Percentiles rank a stretch among this genome's conserved stretches.
Conservation (phyloP, 768 basidiomycete genomes). For the Tricholoma sp. region DNA sequence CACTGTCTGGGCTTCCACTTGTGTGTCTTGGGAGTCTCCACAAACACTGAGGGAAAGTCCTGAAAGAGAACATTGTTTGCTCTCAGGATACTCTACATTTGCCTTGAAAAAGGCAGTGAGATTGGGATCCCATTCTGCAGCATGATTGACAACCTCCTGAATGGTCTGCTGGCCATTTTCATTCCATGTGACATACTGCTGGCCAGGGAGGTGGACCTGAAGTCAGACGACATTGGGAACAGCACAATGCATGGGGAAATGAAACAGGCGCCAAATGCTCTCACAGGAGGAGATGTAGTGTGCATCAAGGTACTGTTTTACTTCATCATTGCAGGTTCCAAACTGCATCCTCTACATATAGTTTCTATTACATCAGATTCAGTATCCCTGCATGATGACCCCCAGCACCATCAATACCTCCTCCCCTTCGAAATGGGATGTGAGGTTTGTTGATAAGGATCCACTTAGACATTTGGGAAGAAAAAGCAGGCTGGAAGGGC, state of each 20-base stretch:
- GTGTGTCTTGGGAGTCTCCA: background rate
- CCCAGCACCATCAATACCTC: too few relatives aligned
- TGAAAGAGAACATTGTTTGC: background rate
- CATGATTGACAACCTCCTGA: slow-evolving; percentile 12
- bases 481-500: too few relatives aligned
- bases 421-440: too few relatives aligned
- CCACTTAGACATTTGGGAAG: too few relatives aligned
- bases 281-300: slow-evolving; percentile 13
- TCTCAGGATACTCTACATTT: background rate
- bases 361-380: too few relatives aligned
- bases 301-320: too few relatives aligned
- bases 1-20: background rate
- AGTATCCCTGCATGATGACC: too few relatives aligned
- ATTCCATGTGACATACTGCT: slow-evolving; percentile 24
- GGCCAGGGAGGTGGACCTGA: slow-evolving; percentile 29
- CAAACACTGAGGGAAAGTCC: background rate
- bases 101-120: slow-evolving; percentile 16
- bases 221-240: slow-evolving; percentile 29
- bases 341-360: too few relatives aligned
- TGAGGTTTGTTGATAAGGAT: too few relatives aligned
- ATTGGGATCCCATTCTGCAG: slow-evolving; percentile 10
- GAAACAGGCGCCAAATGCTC: slow-evolving; percentile 26
- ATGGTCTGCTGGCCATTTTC: slow-evolving; percentile 9
- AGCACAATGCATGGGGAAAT: slow-evolving; percentile 27
- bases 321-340: too few relatives aligned